Conservation (phyloP, 2,329 filamentous ascomycete genomes). For the Aureobasidium sp. region DNA sequence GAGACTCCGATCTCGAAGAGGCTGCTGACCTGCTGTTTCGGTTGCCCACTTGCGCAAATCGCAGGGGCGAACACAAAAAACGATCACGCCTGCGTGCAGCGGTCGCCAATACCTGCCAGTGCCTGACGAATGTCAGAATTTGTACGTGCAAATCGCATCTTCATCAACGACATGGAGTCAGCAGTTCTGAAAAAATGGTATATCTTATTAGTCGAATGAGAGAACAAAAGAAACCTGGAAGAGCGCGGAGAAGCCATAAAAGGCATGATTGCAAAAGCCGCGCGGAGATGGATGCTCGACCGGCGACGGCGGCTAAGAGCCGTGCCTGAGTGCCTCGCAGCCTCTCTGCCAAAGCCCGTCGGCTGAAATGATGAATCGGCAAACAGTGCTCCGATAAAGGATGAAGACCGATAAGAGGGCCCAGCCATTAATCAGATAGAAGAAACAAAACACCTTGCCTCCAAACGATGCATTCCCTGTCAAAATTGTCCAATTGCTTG, state of each 20-base stretch:
- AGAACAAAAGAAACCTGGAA: background rate
- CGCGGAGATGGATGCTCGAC: background rate
- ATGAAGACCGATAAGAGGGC: background rate
- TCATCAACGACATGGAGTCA: background rate
- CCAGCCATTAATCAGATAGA: background rate
- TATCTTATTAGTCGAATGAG: background rate
- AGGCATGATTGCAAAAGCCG: background rate
- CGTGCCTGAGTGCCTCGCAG: conserved; percentile 1
- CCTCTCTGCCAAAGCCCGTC: background rate
- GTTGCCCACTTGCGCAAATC: background rate
- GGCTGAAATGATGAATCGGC: background rate
- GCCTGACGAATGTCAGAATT: background rate
- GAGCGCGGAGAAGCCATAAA: background rate
- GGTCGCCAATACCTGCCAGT: background rate
- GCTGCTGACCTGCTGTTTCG: background rate
- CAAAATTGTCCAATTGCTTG: background rate
- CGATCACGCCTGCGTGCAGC: background rate
- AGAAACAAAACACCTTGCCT: background rate
- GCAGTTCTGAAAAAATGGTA: background rate
- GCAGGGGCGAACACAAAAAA: background rate
- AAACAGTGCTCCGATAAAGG: background rate
- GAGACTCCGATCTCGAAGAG: background rate
- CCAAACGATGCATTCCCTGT: background rate
- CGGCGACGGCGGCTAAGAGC: background rate
- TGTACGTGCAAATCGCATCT: background rate